Base-by-base conservation (phyloP, 75 land plant genomes). In the Picea glauca region DNA sequence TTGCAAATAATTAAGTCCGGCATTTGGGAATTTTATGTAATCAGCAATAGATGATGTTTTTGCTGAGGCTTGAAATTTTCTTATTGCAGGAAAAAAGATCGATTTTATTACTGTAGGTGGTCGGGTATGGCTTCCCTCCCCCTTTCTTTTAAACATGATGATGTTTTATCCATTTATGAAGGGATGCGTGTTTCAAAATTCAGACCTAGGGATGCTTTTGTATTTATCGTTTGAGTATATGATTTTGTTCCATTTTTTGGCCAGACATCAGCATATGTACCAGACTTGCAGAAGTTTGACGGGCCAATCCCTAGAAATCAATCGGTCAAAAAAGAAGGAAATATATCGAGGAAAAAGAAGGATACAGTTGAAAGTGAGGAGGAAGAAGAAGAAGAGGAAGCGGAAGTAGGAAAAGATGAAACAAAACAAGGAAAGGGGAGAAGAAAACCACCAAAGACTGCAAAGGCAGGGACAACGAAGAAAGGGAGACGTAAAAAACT, bases 81-180 rank as follows among this genome's bases (percentile, higher is more conserved):
- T 46, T 58, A 60, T 82, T 60, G 62, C 96, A 95, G 98, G 98
- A 13, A 88, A 91, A 81, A 85, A 88, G 72, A 96, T 96, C 63
- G 92, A 95, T 32, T 90, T 89, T 76, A 96, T 96, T 75, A 92
- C 87, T 62, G 93, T 91, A 58, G 98, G 94, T 78, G 98, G 98
- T 74, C 86, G 99, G 90, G 99, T 96, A 88, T 38, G 92, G 81
- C n/a, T 58, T 80, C 74, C 79, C 74, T 66, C 40, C 60, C 30
- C 31, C 60, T 13, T 1, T 23, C 23, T 68, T 12, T 23, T 58
- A 31, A 7, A 18, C 64, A 12, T 13, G 40, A 58, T 60, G 33
- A 76, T 50, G 12, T 38, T 26, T 3, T 62, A n/a, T 40, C 13
- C 21, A 3, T 5, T 7, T 40, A 33, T 60, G 57, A 65, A 43